A percentile compares a stretch with the other conserved stretches of the same genome.
Evolutionary conservation across 2,329 filamentous ascomycete species (phyloP).

Genomic region (Penicillium hesseltinei): DNA sequence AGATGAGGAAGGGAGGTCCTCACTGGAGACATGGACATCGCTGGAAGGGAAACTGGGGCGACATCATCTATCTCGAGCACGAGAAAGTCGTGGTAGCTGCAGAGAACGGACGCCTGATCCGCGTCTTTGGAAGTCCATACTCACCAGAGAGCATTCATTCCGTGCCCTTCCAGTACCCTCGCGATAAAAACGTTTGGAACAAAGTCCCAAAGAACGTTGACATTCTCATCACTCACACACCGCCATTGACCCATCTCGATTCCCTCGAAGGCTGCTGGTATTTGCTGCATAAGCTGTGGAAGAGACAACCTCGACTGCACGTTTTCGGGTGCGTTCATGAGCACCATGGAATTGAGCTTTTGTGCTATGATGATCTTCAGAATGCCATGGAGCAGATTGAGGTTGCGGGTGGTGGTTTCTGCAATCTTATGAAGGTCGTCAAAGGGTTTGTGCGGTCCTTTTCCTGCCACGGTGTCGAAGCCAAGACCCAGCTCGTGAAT

Average conservation of each 20-base stretch:
- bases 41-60: neutral
- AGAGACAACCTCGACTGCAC: neutral
- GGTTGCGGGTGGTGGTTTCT: neutral
- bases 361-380: conserved; percentile 1
- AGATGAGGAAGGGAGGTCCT: neutral
- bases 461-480: neutral
- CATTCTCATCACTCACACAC: conserved; percentile 3
- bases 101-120: neutral
- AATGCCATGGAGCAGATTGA: neutral
- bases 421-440: neutral
- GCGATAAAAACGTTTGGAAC: neutral
- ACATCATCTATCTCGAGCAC: conserved; percentile 1
- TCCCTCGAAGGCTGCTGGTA: neutral
- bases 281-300: neutral
- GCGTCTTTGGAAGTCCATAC: neutral
- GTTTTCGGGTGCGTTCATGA: neutral
- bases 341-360: neutral
- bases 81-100: neutral
- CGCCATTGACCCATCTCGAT: neutral
- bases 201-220: neutral
- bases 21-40: neutral
- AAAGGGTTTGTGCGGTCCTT: neutral
- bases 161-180: neutral
- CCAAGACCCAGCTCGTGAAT: neutral
- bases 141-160: neutral